These are phyloP conservation scores for Dictyostelium capitatum DNA, from an alignment of 78 protist genomes.

Conservation along the genomic window DNA sequence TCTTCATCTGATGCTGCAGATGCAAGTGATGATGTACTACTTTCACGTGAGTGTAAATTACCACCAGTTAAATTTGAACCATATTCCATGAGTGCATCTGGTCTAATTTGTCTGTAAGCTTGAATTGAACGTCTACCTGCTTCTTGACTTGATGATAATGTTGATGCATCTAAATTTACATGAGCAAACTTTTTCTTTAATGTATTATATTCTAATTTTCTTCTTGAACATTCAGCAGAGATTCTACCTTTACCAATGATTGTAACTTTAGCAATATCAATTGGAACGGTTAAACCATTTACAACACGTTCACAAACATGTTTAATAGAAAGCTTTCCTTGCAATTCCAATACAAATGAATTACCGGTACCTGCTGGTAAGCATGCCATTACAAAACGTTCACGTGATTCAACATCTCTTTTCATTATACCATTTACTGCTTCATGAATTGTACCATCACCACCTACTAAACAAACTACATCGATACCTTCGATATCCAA, in stretches of 20 bases:
- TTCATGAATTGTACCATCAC: slow-evolving; percentile 85
- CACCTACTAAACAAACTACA: slow-evolving; percentile 81
- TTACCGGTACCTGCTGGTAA: slow-evolving; percentile 85
- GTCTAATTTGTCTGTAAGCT: slow-evolving; percentile 39
- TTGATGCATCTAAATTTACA: slow-evolving; percentile 18
- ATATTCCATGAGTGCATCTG: slow-evolving; percentile 70
- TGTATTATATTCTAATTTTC: slow-evolving; percentile 27
- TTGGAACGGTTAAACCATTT: slow-evolving; percentile 77
- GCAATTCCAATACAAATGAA: slow-evolving; percentile 69
- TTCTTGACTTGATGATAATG: slow-evolving; percentile 32
- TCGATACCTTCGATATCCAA: slow-evolving; percentile 66
- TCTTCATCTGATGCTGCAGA: background rate
- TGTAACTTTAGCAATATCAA: slow-evolving; percentile 82
- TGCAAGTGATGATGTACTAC: background rate
- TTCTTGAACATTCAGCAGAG: slow-evolving; percentile 33
- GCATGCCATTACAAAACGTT: slow-evolving; percentile 74
- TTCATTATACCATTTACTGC: slow-evolving; percentile 84
- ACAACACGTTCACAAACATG: slow-evolving; percentile 72
- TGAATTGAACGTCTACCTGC: slow-evolving; percentile 54
- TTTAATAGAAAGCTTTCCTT: slow-evolving; percentile 69
- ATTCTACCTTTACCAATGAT: slow-evolving; percentile 35
- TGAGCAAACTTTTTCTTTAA: slow-evolving; percentile 50
- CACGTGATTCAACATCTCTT: slow-evolving; percentile 73
- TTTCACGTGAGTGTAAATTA: background rate
- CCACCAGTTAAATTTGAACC: slow-evolving; percentile 1